Evolutionary conservation across 345 rosid genomes (phyloP), one percentile per base, ranked within the genome.

Genomic region (Firmiana major): DNA sequence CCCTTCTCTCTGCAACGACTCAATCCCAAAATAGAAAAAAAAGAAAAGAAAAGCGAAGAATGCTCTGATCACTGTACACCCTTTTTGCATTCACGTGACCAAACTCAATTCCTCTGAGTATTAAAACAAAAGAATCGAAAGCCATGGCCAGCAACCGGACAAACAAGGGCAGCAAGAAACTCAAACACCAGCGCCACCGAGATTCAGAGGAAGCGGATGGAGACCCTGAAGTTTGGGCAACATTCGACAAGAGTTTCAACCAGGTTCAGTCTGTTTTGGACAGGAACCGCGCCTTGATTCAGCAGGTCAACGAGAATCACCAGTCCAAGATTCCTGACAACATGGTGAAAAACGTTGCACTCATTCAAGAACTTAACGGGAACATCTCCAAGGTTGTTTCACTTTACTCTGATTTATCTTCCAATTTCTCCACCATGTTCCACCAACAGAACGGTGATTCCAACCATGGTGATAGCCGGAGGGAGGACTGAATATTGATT

Each of bases 261-360:
- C 85, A 87, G 71, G 98, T 90, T 15, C 97, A 94, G 83, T 77
- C 93, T 26, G 93, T 93, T 66, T 77, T 94, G 49, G 98, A 94
- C 83, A 77, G 98, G 81, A 94, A 94, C 88, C 81, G 97, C 53
- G 84, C 67, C 15, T 73, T 94, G 86, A 94, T 91, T 34, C 90
- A 90, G 19, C 95, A 93, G 71, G 98, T 93, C 66, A 91, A 94
- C 85, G 95, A 93, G 57, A 94, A 94, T 70, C 98, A 94, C 73
- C 97, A 88, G 80, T 94, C 98, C 0, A 88, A 81, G 79, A 84
- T 79, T 49, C 86, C 94, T 4, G 91, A 85, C 70, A 93, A 93
- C 83, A 94, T 94, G 98, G 92, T 88, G 13, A 91, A 93, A 79
- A 94, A 94, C 89, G 98, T 94, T 0, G 91, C 89, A 45, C 80